These are phyloP conservation scores for Penicillium sp. DNA, from an alignment of 2,329 filamentous ascomycete genomes.

Conservation along the genomic window DNA sequence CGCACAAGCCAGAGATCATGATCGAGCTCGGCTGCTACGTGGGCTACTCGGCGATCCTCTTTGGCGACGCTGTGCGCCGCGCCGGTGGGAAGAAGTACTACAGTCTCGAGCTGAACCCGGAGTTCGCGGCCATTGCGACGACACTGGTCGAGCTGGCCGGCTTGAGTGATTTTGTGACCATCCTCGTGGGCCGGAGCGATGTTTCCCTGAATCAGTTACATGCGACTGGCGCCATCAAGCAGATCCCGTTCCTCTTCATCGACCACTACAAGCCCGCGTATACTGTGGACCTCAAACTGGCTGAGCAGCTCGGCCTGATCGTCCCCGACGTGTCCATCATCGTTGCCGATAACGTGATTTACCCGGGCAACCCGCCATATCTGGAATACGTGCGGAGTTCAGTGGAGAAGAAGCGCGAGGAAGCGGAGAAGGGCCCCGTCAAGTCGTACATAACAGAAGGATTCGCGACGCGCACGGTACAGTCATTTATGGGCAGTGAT, in stretches of 20 bases:
- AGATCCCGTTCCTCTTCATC: slow-evolving; percentile 75
- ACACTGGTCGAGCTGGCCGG: slow-evolving; percentile 76
- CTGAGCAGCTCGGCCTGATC: slow-evolving; percentile 72
- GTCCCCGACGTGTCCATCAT: slow-evolving; percentile 55
- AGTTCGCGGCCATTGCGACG: slow-evolving; percentile 72
- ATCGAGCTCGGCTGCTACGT: slow-evolving; percentile 82
- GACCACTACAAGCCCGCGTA: slow-evolving; percentile 84
- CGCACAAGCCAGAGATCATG: slow-evolving; percentile 70
- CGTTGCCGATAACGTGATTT: slow-evolving; percentile 51
- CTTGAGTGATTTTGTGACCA: slow-evolving; percentile 70
- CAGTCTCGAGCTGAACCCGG: slow-evolving; percentile 74
- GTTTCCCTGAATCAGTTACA: slow-evolving; percentile 67
- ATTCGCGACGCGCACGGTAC: slow-evolving; percentile 27
- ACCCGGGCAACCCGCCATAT: slow-evolving; percentile 52
- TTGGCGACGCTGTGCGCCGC: slow-evolving; percentile 68
- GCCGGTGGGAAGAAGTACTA: slow-evolving; percentile 70
- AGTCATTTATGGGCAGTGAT: slow-evolving; percentile 32
- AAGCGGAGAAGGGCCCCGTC: slow-evolving; percentile 33
- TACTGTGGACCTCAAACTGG: slow-evolving; percentile 74
- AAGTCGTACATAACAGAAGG: slow-evolving; percentile 26
- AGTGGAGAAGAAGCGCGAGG: slow-evolving; percentile 64
- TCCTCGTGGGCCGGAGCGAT: slow-evolving; percentile 72
- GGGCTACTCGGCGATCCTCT: slow-evolving; percentile 80
- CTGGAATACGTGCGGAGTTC: slow-evolving; percentile 69
- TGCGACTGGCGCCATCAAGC: slow-evolving; percentile 56